Base-by-base conservation (phyloP, 306 rosid species). In the Sphenostylis stenocarpa region DNA sequence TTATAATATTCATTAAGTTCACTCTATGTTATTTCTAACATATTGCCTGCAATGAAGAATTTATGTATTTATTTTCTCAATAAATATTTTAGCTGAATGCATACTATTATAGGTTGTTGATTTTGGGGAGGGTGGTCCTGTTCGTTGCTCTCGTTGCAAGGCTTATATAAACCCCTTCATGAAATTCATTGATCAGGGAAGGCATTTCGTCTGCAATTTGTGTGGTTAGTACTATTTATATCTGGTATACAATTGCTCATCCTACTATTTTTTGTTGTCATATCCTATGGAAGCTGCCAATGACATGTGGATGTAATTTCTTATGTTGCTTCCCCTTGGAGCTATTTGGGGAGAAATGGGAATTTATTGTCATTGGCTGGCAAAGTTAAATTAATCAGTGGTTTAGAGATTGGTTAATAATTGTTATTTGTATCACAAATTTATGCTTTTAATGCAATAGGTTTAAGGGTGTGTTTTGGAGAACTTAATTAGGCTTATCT, bases 111-210 rank as follows among this genome's bases (percentile, higher is more conserved):
- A 92, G 99, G 93, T 95, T 88, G 97, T 92, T 70, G 99, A 95
- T 82, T 95, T 95, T 88, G 99, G 97, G 86, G 99, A 95, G 81
- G 77, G 93, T 63, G 99, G 99, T 80, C 99, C 99, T 65, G 96
- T 95, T 53, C 96, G 99, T 75, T 95, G 98, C 86, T 90, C 96
- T 67, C 97, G 98, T 51, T 95, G 99, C 94, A 95, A 92, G 86
- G 97, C 93, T 75, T 95, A 95, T 81, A 85, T 95, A 72, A 95
- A 95, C 85, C 97, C 99, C 72, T 95, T 95, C 81, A 95, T 95
- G 99, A 95, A 89, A 85, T 95, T 95, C 75, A 83, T 92, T 75
- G 99, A 92, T 82, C 99, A 92, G 81, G 99, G 99, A 86, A 88
- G 96, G 85, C 93, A 82, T 63, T 95, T 95, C 82, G 87, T 89